phyloP scores from a whole-genome alignment of 2,329 filamentous ascomycete species.

The Plenodomus tracheiphilus region DNA sequence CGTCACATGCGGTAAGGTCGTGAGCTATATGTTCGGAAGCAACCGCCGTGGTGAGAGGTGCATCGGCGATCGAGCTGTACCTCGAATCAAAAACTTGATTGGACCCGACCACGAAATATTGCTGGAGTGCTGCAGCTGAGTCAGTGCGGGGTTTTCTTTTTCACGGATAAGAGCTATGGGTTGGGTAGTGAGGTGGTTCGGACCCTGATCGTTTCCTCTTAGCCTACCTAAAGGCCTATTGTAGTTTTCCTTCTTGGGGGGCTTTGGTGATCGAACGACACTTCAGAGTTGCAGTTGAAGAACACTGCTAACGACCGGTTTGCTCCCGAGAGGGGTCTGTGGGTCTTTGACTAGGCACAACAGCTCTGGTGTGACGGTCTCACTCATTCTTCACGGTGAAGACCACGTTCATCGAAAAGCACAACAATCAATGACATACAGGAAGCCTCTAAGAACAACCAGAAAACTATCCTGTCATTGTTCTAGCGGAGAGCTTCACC shows the following conservation, averaged over 20 bases:
- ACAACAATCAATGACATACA: background rate
- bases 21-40: background rate
- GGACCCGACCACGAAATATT: background rate
- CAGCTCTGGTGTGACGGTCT: background rate
- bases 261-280: background rate
- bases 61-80: background rate
- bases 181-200: background rate
- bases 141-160: background rate
- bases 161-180: background rate
- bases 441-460: background rate
- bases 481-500: no score
- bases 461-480: no score
- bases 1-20: background rate
- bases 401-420: background rate
- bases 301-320: background rate
- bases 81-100: background rate
- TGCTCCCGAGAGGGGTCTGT: background rate
- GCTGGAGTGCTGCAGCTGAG: background rate
- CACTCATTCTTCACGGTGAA: background rate
- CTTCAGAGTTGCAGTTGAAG: background rate
- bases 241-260: background rate
- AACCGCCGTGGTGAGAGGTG: background rate
- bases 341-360: background rate
- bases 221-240: background rate
- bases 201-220: background rate